phyloP scores from a whole-genome alignment of 169 alveolate genomes.

The Plasmodium malariae region DNA sequence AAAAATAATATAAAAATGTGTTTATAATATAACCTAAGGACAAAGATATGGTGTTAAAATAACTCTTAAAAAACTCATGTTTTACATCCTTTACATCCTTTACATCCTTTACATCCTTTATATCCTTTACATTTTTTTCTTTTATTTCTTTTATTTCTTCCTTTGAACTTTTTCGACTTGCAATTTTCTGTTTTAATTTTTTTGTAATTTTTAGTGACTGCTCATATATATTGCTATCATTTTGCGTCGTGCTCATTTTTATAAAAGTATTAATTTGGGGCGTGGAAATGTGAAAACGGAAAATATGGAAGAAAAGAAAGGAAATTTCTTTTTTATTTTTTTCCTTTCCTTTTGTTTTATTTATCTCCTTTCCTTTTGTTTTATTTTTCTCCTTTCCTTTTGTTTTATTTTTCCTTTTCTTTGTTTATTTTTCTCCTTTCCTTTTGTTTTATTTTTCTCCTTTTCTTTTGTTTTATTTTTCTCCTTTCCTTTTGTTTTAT shows the following conservation, averaged over 20 bases:
- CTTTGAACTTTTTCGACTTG: conserved; percentile 11
- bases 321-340: no score
- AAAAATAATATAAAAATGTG: conserved; percentile 31
- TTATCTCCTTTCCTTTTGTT: no score
- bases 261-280: no score
- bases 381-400: no score
- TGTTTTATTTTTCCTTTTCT: no score
- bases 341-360: no score
- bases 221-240: background rate
- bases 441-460: no score
- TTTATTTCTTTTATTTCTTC: conserved; percentile 21
- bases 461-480: no score
- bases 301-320: background rate
- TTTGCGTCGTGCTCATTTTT: conserved; percentile 3
- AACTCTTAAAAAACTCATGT: background rate
- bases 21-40: conserved; percentile 28
- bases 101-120: conserved; percentile 6
- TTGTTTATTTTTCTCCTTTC: no score
- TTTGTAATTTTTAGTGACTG: conserved; percentile 11
- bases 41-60: background rate
- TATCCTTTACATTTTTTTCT: conserved; percentile 9
- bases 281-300: background rate
- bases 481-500: no score
- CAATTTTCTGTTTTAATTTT: conserved; percentile 17
- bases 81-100: background rate